phyloP scores from a whole-genome alignment of 768 basidiomycete species.

The Gloeophyllum trabeum region DNA sequence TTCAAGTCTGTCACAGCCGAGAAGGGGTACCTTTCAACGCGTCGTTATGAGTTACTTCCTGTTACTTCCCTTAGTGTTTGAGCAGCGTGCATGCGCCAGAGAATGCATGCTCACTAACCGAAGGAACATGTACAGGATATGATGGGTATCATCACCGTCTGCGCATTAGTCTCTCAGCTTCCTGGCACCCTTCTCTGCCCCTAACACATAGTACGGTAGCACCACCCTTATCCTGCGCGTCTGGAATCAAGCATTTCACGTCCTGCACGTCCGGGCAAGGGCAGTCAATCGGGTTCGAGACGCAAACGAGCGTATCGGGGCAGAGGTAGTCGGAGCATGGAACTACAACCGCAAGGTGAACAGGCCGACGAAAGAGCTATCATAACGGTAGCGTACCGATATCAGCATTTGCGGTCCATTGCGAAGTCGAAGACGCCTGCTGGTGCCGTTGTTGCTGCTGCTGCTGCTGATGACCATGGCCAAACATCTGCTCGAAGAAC shows the following conservation, averaged over 20 bases:
- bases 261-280: constrained; percentile 73
- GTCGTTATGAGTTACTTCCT: no score
- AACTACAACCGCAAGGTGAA: constrained; percentile 29
- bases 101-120: no score
- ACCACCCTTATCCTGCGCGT: constrained; percentile 35
- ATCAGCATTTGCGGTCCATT: constrained; percentile 59
- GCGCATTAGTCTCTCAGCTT: constrained; percentile 43
- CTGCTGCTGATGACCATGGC: constrained; percentile 45
- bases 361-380: neutral
- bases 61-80: no score
- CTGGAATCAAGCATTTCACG: constrained; percentile 66
- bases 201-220: constrained; percentile 64
- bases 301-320: constrained; percentile 65
- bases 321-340: constrained; percentile 68
- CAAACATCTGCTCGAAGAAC: constrained; percentile 75
- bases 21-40: no score
- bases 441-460: constrained; percentile 45
- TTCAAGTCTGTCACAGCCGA: no score
- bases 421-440: constrained; percentile 38
- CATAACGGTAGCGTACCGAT: constrained; percentile 31
- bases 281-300: constrained; percentile 48
- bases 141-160: constrained; percentile 22
- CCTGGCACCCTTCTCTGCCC: constrained; percentile 50
- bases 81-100: no score
- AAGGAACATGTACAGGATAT: no score